Conservation (phyloP, 2,329 filamentous ascomycete species). For the Malbranchea zuffiana region DNA sequence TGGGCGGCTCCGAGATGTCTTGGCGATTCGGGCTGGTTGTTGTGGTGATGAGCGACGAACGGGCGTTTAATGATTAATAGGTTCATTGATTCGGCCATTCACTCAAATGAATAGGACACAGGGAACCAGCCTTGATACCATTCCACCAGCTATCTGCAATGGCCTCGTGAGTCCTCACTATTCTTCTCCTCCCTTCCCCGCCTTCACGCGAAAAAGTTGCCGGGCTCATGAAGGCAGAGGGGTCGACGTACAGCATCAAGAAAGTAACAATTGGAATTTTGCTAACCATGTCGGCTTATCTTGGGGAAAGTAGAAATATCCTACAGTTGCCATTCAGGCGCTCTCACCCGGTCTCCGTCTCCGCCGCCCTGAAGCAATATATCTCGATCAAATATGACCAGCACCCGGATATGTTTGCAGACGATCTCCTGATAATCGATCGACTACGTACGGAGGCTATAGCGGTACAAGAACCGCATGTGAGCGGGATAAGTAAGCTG, state of each 20-base stretch:
- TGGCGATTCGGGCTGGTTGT: constrained; percentile 8
- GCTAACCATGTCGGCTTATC: neutral
- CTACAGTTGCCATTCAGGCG: constrained; percentile 80
- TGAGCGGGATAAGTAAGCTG: constrained; percentile 77
- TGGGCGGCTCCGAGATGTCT: neutral
- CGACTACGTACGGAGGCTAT: constrained; percentile 73
- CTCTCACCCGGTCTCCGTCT: constrained; percentile 66
- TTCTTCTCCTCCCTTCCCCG: neutral
- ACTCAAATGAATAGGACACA: too few relatives aligned
- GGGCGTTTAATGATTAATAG: neutral
- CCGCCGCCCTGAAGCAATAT: constrained; percentile 78
- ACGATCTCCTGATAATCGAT: constrained; percentile 81
- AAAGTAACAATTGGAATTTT: neutral
- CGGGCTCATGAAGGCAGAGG: too few relatives aligned
- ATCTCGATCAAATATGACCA: constrained; percentile 98
- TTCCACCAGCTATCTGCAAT: too few relatives aligned
- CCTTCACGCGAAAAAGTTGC: too few relatives aligned
- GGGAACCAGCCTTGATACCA: too few relatives aligned
- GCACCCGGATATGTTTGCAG: constrained; percentile 89
- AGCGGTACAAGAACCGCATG: constrained; percentile 76
- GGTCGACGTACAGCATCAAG: too few relatives aligned
- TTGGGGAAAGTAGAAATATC: constrained; percentile 30
- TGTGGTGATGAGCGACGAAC: constrained; percentile 3
- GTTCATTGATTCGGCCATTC: neutral
- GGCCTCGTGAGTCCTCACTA: constrained; percentile 11